Evolutionary conservation across 352 stramenopile species (phyloP).

Genomic region (Globisporangium irregulare): DNA sequence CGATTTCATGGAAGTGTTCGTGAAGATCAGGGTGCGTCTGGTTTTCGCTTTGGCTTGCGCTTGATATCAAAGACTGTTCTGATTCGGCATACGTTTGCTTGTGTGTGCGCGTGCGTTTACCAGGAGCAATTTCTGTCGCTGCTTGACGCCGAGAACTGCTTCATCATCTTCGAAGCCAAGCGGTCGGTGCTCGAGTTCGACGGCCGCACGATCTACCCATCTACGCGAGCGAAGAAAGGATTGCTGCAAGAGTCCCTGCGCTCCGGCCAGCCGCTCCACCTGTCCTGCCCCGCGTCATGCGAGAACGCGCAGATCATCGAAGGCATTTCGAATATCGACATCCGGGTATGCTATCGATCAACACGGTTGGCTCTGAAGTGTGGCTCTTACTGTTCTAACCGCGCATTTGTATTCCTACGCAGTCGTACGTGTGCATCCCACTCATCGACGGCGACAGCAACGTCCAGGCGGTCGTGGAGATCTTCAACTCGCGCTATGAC

Average conservation of each 20-base stretch:
- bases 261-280: constrained; percentile 39
- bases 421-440: constrained; percentile 71
- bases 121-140: constrained; percentile 59
- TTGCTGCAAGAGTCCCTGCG: constrained; percentile 24
- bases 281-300: constrained; percentile 21
- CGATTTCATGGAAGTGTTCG: constrained; percentile 51
- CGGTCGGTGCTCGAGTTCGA: constrained; percentile 58
- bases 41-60: no score
- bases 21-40: constrained; percentile 35
- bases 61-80: neutral
- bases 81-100: neutral
- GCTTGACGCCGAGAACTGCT: constrained; percentile 58
- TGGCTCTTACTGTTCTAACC: neutral
- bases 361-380: neutral
- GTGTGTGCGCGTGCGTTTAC: neutral
- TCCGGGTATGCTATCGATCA: constrained; percentile 29
- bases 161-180: constrained; percentile 56
- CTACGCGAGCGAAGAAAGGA: constrained; percentile 25
- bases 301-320: constrained; percentile 21
- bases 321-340: constrained; percentile 31
- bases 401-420: neutral
- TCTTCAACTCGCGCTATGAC: constrained; percentile 66
- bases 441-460: constrained; percentile 49
- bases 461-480: constrained; percentile 58
- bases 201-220: constrained; percentile 46